Evolutionary conservation across 1,284 basidiomycete genomes (phyloP), one percentile per base, ranked within the genome.

Genomic region (Calocybe gambosa): DNA sequence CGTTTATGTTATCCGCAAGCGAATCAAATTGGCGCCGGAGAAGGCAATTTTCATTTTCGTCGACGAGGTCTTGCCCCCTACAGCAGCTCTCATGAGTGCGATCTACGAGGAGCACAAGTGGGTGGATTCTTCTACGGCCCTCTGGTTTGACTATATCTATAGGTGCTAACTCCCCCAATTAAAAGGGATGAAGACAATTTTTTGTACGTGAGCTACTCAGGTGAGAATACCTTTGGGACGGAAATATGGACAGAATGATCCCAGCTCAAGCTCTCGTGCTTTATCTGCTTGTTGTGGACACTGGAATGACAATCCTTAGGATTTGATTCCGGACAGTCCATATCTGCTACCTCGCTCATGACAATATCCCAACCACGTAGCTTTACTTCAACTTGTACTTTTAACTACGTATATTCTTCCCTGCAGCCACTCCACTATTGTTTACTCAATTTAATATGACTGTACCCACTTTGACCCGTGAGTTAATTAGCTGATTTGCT

Each of bases 61-160:
- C 41, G 93, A 99, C 60, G 96, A 99, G 67, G 93, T 99, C 47
- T 79, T 99, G 34, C 96, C 96, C 44, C 95, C 96, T 39, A 98
- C 96, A 1, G 95, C 95, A 16, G 95, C 96, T 5, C 75, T 98
- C 43, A 99, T 99, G 96, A 94, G 91, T 62, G 87, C 93, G 42
- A 98, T 99, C 62, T 99, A 99, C 64, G 96, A 99, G 69, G 96
- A 99, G 70, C 95, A 99, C 80, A 96, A 96, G 93, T 94, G 54
- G 62, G 88, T 77, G n/a, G 9, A 33, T 16, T 25, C 45, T 25
- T 35, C 42, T 13, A 34, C 29, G n/a, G 42, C 23, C 33, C 19
- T 21, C 2, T 23, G 6, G 5, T 16, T 7, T 21, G 31, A 34
- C 15, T 38, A 13, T 13, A 38, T 2, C n/a, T 21, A n/a, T 37